phyloP scores from a whole-genome alignment of 352 stramenopile genomes.

The Pythium periplocum region DNA sequence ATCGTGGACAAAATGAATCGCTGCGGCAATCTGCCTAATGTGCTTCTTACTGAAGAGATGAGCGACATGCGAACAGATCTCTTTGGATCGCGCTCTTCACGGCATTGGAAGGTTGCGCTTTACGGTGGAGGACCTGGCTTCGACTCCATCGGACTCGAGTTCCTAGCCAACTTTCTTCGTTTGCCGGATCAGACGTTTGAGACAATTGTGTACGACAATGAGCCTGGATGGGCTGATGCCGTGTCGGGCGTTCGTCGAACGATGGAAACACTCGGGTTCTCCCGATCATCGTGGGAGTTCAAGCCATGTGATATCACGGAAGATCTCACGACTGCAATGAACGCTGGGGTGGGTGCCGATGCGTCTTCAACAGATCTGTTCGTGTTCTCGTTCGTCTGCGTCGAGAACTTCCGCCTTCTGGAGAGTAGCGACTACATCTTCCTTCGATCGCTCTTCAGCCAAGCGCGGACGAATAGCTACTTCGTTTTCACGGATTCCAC shows the following conservation, averaged over 20 bases:
- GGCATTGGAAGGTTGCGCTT: slow-evolving; percentile 41
- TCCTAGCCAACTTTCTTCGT: slow-evolving; percentile 52
- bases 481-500: slow-evolving; percentile 73
- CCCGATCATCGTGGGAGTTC: slow-evolving; percentile 30
- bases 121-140: slow-evolving; percentile 62
- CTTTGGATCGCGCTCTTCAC: slow-evolving; percentile 19
- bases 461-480: slow-evolving; percentile 27
- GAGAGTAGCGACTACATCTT: slow-evolving; percentile 41
- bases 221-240: slow-evolving; percentile 46
- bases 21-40: slow-evolving; percentile 54
- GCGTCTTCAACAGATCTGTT: slow-evolving; percentile 34
- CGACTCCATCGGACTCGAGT: slow-evolving; percentile 44
- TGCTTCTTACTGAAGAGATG: slow-evolving; percentile 50
- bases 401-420: slow-evolving; percentile 62
- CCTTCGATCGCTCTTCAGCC: slow-evolving; percentile 40
- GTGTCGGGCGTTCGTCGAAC: slow-evolving; percentile 29
- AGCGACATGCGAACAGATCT: slow-evolving; percentile 41
- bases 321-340: slow-evolving; percentile 28
- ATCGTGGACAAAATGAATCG: slow-evolving; percentile 66
- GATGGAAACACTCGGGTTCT: slow-evolving; percentile 18
- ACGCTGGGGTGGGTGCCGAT: slow-evolving; percentile 24
- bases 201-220: slow-evolving; percentile 65
- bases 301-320: slow-evolving; percentile 60
- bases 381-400: slow-evolving; percentile 69
- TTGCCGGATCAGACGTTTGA: slow-evolving; percentile 38